phyloP scores from a whole-genome alignment of 2,329 filamentous ascomycete species.

The Trichothecium roseum region DNA sequence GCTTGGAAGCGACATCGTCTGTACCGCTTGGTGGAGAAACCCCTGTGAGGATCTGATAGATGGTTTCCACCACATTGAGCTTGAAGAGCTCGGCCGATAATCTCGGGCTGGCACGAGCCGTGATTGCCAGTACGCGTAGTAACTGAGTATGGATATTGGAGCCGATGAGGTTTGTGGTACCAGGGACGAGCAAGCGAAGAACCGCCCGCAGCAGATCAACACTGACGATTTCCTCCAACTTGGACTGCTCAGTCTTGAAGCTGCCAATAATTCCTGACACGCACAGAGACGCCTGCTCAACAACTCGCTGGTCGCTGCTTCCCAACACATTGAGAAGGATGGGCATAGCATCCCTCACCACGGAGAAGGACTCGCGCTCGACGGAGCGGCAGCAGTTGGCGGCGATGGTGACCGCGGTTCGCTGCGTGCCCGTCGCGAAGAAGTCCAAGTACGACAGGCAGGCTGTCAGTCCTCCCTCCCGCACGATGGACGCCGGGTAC shows the following conservation, averaged over 20 bases:
- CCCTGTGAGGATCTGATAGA: conserved; percentile 94
- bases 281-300: conserved; percentile 92
- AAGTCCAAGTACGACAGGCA: conserved; percentile 95
- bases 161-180: conserved; percentile 90
- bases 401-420: conserved; percentile 91
- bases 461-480: conserved; percentile 90
- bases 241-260: conserved; percentile 79
- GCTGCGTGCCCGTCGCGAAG: conserved; percentile 92
- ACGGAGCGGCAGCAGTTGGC: conserved; percentile 98
- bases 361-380: conserved; percentile 82
- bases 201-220: conserved; percentile 78
- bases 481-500: conserved; percentile 88
- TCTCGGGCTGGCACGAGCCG: conserved; percentile 75
- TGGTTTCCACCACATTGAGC: conserved; percentile 92
- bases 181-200: conserved; percentile 77
- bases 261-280: conserved; percentile 95
- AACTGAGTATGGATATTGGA: conserved; percentile 95
- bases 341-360: conserved; percentile 92
- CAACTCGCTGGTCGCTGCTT: conserved; percentile 91
- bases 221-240: conserved; percentile 87
- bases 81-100: conserved; percentile 87
- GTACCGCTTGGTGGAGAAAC: conserved; percentile 78
- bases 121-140: conserved; percentile 81
- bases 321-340: conserved; percentile 81
- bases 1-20: conserved; percentile 70